Evolutionary conservation across 2,329 filamentous ascomycete genomes (phyloP), one percentile per base, ranked within the genome.

Genomic region (Colletotrichum magnum): DNA sequence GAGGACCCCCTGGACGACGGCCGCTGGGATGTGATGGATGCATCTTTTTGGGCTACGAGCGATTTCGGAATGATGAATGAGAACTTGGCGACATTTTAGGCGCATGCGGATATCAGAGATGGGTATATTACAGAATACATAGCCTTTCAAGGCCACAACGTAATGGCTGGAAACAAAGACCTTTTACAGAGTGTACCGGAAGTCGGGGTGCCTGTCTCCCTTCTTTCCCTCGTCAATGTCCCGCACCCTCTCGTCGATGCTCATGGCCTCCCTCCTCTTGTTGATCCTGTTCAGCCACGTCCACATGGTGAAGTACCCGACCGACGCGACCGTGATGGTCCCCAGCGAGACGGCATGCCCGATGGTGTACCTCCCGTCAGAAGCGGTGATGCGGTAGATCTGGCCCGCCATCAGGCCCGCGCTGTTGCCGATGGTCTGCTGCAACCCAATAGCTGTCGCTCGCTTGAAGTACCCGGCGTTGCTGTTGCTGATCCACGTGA

Each of bases 401-500:
- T 82, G 80, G 6, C 78, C 78, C 9, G 79, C 75, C 18, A 85
- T 81, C 28, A 85, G 79, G 13, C 84, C 84, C 1, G 84, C 84
- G 4, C 79, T 79, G 64, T 86, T 86, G 7, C 81, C 84, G 5
- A 70, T 52, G 6, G 69, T 67, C 51, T 70, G 68, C 21, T 72
- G 58, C 4, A 84, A 71, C 7, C 84, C 84, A 52, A 85, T 83
- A 0, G 83, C 81, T 0, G 83, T 82, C 0, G 84, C 84, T 2
- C 84, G 79, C 9, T 81, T 76, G 70, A 84, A 85, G 69, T 86
- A 81, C 0, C 81, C 82, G 7, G 83, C 83, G 13, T 81, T 76
- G 57, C 83, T 85, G 64, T 81, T 80, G 51, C 81, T 82, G 10
- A 85, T 74, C 84, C 83, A 86, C 9, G 82, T 83, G 21, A 83